Base-by-base conservation (phyloP, 2,329 filamentous ascomycete genomes). In the Neofusicoccum laricinum region DNA sequence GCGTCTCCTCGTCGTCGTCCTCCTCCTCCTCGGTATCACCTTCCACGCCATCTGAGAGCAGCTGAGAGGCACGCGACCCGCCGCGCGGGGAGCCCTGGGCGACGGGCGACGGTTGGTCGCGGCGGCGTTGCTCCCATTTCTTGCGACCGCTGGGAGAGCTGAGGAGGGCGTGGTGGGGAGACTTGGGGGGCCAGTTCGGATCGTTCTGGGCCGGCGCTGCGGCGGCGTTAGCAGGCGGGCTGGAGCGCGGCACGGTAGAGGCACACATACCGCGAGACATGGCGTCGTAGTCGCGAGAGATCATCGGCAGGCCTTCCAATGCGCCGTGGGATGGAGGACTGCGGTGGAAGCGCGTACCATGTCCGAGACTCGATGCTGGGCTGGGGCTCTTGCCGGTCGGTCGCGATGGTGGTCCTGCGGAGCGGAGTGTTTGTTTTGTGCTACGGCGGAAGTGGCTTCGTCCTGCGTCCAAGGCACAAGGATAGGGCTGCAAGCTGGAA, bases 1-100 rank as follows among this genome's bases (percentile, higher is more conserved):
- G 79, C 1, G 88, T 96, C 80, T 98, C 93, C 76, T 97, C 94
- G 69, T 96, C 93, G 6, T 96, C 86, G 17, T 74, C 71, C n/a
- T 86, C 84, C 8, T 74, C 71, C n/a, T 86, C 84, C 8, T 84
- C 90, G 4, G 91, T 89, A 0, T 89, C 87, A 10, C 79, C 80
- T 15, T 73, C 72, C 41, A 58, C 43, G 21, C 67, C 67, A 3
- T 82, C 79, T 11, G 58, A 57, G 30, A 63, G 17, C 12, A 53
- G 45, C 58, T 49, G 46, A 11, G 64, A 50, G 14, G 66, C 58
- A n/a, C 41, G 38, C n/a, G 64, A 65, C 5, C 17, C 50, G 48
- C 19, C 61, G 12, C 41, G 43, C 14, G 63, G 46, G 40, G 57
- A 45, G 32, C 15, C 41, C 64, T 73, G 74, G 66, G 75, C 74